phyloP scores from a whole-genome alignment of 2,329 filamentous ascomycete genomes.

The Colletotrichum euphorbiae region DNA sequence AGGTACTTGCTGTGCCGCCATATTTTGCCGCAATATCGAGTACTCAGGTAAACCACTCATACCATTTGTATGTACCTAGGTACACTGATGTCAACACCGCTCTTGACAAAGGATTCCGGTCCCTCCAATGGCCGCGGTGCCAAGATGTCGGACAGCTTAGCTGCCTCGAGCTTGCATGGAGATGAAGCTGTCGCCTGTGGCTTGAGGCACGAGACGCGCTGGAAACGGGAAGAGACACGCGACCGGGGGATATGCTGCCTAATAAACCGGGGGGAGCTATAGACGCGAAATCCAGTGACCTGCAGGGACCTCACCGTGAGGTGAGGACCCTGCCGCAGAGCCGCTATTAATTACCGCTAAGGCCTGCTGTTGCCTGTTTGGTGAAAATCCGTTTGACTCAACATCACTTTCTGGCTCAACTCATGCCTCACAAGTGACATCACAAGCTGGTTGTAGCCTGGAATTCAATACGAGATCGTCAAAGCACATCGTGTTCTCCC shows the following conservation, averaged over 20 bases:
- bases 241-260: conserved; percentile 37
- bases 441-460: conserved; percentile 23
- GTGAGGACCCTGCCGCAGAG: background rate
- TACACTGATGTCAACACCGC: background rate
- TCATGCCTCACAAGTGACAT: conserved; percentile 5
- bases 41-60: background rate
- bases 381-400: conserved; percentile 15
- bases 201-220: conserved; percentile 34
- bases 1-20: too few relatives aligned
- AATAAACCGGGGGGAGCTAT: conserved; percentile 26
- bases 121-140: background rate
- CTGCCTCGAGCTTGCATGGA: background rate
- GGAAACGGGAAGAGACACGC: conserved; percentile 7
- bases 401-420: background rate
- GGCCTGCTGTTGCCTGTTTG: conserved; percentile 34
- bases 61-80: background rate
- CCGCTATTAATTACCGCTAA: too few relatives aligned
- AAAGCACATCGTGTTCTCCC: background rate
- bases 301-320: background rate
- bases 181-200: conserved; percentile 18
- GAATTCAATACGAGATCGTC: background rate
- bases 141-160: background rate
- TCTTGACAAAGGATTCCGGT: background rate
- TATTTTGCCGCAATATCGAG: too few relatives aligned
- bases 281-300: conserved; percentile 39